A percentile compares a stretch with the other conserved stretches of the same genome.
Conservation (phyloP, 2,329 filamentous ascomycete species). For the Alternaria viburni region DNA sequence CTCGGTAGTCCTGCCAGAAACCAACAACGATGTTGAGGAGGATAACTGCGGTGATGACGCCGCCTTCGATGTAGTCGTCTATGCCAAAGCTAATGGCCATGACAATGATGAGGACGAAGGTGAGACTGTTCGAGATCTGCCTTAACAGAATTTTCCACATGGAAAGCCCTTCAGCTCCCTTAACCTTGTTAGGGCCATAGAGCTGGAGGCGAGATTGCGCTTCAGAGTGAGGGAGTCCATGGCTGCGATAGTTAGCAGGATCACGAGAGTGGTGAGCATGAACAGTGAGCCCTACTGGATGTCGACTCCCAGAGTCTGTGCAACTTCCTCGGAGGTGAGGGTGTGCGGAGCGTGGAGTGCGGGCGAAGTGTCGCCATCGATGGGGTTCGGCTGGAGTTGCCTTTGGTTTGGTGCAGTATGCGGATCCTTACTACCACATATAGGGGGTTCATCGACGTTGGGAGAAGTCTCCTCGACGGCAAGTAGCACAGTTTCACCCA, state of each 20-base stretch:
- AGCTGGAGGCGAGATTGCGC: constrained; percentile 68
- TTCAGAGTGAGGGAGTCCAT: constrained; percentile 70
- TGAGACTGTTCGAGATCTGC: constrained; percentile 79
- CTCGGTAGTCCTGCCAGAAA: constrained; percentile 58
- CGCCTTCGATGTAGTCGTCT: constrained; percentile 67
- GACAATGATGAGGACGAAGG: constrained; percentile 73
- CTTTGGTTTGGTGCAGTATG: constrained; percentile 32
- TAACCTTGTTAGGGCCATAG: constrained; percentile 74
- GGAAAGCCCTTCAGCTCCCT: constrained; percentile 73
- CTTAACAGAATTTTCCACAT: constrained; percentile 77
- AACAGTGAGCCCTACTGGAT: constrained; percentile 34
- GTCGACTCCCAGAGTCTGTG: constrained; percentile 45
- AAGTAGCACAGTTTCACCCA: constrained; percentile 50
- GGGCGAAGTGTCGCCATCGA: constrained; percentile 26
- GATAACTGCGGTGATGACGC: constrained; percentile 69
- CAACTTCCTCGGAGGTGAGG: constrained; percentile 44
- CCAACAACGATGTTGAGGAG: constrained; percentile 71
- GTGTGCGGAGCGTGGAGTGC: constrained; percentile 45
- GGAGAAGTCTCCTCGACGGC: constrained; percentile 50
- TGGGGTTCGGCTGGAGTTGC: constrained; percentile 29
- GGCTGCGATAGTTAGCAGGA: constrained; percentile 35
- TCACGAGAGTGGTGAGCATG: background rate
- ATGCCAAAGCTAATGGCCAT: constrained; percentile 73
- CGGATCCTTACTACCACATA: constrained; percentile 47
- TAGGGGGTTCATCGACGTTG: constrained; percentile 51